Percentiles rank a stretch among this genome's conserved stretches.
Evolutionary conservation across 2,329 filamentous ascomycete species (phyloP).

Genomic region (Nakataea oryzae): DNA sequence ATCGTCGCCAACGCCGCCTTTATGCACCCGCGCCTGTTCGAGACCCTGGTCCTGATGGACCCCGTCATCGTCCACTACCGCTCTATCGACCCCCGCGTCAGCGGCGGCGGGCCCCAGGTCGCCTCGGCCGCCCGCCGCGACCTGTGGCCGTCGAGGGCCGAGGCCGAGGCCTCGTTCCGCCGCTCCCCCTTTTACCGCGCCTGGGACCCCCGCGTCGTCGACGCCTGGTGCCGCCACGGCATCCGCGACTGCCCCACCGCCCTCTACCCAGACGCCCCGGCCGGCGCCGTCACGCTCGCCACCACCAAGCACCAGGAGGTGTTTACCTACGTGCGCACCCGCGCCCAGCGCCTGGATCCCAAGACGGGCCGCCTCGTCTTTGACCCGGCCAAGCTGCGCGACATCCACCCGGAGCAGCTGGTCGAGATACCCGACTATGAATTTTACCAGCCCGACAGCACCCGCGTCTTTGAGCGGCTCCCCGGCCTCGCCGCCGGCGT

Average conservation of each 20-base stretch:
- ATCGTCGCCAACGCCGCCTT: conserved; percentile 62
- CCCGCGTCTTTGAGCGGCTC: conserved; percentile 44
- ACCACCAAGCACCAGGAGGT: conserved; percentile 88
- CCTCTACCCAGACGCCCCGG: conserved; percentile 36
- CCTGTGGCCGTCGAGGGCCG: conserved; percentile 66
- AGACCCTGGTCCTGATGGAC: conserved; percentile 69
- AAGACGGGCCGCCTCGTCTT: conserved; percentile 24
- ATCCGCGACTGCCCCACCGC: conserved; percentile 63
- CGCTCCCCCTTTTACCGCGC: conserved; percentile 65
- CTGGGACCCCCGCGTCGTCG: conserved; percentile 75
- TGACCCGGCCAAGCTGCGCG: conserved; percentile 28
- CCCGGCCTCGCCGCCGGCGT: conserved; percentile 52
- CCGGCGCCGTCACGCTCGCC: conserved; percentile 47
- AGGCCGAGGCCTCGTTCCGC: conserved; percentile 56
- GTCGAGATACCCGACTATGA: conserved; percentile 28
- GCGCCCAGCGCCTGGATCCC: conserved; percentile 32
- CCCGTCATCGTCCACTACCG: conserved; percentile 69
- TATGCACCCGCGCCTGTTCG: conserved; percentile 71
- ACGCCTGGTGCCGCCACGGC: conserved; percentile 62
- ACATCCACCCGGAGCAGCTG: conserved; percentile 30
- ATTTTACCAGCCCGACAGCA: conserved; percentile 59
- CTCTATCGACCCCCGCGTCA: conserved; percentile 26
- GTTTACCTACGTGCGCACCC: conserved; percentile 61
- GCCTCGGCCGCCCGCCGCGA: conserved; percentile 67
- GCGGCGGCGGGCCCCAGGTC: conserved; percentile 31